Evolutionary conservation across 1,284 basidiomycete species (phyloP).

Genomic region (Cutaneotrichosporon sp.): DNA sequence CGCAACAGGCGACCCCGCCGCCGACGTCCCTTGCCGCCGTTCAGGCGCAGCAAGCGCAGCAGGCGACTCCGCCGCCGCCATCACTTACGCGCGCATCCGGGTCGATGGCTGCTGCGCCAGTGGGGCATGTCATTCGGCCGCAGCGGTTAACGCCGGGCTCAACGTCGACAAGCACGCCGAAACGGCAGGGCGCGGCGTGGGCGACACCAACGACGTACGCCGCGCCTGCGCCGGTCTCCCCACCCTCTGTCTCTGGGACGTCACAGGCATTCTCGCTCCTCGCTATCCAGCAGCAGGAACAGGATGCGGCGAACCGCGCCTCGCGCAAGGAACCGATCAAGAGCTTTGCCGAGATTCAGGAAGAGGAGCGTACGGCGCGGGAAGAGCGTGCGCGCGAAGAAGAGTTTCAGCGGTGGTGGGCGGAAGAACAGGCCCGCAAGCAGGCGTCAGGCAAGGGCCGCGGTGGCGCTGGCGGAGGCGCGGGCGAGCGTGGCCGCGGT

Average conservation of each 20-base stretch:
- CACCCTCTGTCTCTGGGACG: conserved; percentile 23
- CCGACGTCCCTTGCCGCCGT: conserved; percentile 32
- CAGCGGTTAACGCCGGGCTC: background rate
- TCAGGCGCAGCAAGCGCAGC: conserved; percentile 25
- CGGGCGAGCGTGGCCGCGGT: background rate
- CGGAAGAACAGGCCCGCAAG: conserved; percentile 64
- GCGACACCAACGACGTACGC: conserved; percentile 21
- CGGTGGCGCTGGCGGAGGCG: background rate
- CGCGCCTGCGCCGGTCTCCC: conserved; percentile 43
- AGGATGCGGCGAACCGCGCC: conserved; percentile 51
- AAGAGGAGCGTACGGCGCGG: conserved; percentile 57
- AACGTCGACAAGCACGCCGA: background rate
- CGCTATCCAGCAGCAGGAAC: conserved; percentile 75
- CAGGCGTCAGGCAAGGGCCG: background rate
- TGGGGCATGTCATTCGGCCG: conserved; percentile 14
- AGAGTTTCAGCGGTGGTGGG: conserved; percentile 81
- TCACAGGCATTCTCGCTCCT: conserved; percentile 59
- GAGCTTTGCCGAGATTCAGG: conserved; percentile 74
- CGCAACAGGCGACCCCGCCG: conserved; percentile 15
- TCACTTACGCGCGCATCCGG: conserved; percentile 13
- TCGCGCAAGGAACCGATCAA: conserved; percentile 51
- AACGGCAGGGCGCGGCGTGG: conserved; percentile 6
- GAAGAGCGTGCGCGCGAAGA: conserved; percentile 58
- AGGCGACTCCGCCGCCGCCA: conserved; percentile 8
- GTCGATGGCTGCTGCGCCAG: conserved; percentile 12